These are phyloP conservation scores for Porphyrellus cyaneotinctus DNA, from an alignment of 768 basidiomycete species.

Conservation along the genomic window DNA sequence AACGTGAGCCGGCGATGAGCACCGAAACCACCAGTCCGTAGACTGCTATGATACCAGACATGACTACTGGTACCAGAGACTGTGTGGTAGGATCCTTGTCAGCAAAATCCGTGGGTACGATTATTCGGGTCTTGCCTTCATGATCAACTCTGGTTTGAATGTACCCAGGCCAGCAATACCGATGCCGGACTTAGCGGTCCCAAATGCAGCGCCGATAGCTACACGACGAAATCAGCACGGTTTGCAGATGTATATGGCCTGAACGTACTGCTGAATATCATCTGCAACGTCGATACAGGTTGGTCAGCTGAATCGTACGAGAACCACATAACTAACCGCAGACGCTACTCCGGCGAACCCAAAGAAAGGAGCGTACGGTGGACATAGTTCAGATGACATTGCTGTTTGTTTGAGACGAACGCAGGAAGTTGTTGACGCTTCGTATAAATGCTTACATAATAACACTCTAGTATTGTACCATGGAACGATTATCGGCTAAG, in stretches of 20 bases:
- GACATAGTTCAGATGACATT: constrained; percentile 63
- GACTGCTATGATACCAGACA: constrained; percentile 98
- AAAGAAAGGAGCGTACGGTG: constrained; percentile 96
- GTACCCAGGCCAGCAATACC: constrained; percentile 93
- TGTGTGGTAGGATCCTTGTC: constrained; percentile 27
- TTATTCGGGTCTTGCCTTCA: constrained; percentile 64
- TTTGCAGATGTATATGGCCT: background rate
- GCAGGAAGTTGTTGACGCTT: too few species aligned
- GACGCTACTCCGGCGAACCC: constrained; percentile 96
- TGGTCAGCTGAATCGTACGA: constrained; percentile 7
- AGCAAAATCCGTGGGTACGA: background rate
- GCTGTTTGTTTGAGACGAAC: too few species aligned
- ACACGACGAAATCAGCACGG: constrained; percentile 12
- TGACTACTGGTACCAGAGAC: constrained; percentile 96
- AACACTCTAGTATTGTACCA: too few species aligned
- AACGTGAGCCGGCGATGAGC: constrained; percentile 71
- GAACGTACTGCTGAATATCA: constrained; percentile 90
- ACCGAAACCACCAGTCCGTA: constrained; percentile 96
- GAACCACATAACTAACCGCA: constrained; percentile 56
- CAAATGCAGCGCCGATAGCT: constrained; percentile 95
- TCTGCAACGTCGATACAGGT: constrained; percentile 46
- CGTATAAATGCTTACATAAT: too few species aligned
- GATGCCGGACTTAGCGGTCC: constrained; percentile 95
- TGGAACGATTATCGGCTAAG: too few species aligned
- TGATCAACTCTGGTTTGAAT: constrained; percentile 94